These are phyloP conservation scores for Candida berthetii DNA, from an alignment of 805 yeast genomes.

Conservation along the genomic window DNA sequence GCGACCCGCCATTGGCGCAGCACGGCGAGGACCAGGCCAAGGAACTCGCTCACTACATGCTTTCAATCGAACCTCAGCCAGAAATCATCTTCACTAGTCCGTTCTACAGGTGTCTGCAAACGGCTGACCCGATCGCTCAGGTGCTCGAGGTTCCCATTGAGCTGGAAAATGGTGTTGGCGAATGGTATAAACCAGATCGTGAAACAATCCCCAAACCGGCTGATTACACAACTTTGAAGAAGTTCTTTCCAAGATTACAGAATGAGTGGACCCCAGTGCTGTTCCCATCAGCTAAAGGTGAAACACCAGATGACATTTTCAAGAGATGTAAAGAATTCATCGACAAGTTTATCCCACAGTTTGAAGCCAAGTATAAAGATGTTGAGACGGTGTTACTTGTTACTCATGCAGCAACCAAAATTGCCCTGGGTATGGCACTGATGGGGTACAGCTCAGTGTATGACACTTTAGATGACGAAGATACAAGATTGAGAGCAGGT, in stretches of 20 bases:
- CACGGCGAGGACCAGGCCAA: conserved; percentile 87
- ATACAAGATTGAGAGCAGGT: conserved; percentile 58
- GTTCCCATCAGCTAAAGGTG: conserved; percentile 65
- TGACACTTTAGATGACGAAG: conserved; percentile 43
- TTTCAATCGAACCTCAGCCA: conserved; percentile 50
- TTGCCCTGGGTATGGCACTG: conserved; percentile 78
- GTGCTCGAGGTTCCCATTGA: conserved; percentile 49
- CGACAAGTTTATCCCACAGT: conserved; percentile 45
- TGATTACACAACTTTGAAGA: conserved; percentile 35
- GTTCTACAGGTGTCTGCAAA: conserved; percentile 84
- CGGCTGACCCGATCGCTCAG: conserved; percentile 65
- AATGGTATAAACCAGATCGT: conserved; percentile 80
- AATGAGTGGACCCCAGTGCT: conserved; percentile 47
- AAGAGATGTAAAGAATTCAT: conserved; percentile 53
- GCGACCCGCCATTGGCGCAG: conserved; percentile 83
- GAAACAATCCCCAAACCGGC: conserved; percentile 69
- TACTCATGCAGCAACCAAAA: conserved; percentile 92
- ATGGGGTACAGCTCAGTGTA: conserved; percentile 44
- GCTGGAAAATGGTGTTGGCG: conserved; percentile 83
- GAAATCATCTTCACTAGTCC: conserved; percentile 75
- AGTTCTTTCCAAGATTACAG: conserved; percentile 47
- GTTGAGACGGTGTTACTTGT: conserved; percentile 62
- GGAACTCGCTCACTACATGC: conserved; percentile 62
- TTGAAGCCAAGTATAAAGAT: conserved; percentile 53
- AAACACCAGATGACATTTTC: conserved; percentile 65